Evolutionary conservation across 345 rosid genomes (phyloP).

Genomic region (Hevea brasiliensis): DNA sequence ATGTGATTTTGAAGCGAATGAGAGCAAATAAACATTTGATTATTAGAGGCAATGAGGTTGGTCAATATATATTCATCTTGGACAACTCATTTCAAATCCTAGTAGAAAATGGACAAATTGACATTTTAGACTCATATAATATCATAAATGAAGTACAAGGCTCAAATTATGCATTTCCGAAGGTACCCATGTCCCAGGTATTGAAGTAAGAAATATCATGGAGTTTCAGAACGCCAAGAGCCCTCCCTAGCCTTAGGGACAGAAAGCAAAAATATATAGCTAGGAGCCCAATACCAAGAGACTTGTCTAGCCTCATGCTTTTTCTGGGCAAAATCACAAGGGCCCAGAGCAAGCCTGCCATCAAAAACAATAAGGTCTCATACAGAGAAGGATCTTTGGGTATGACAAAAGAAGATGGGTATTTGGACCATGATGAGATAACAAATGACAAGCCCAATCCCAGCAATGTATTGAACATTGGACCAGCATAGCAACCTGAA

Average conservation of each 20-base stretch:
- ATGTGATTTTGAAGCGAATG: too few relatives aligned
- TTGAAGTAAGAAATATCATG: background rate
- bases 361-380: slow-evolving; percentile 69
- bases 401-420: slow-evolving; percentile 56
- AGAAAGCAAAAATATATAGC: slow-evolving; percentile 73
- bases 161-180: background rate
- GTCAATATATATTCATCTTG: too few relatives aligned
- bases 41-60: too few relatives aligned
- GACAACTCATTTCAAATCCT: too few relatives aligned
- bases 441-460: slow-evolving; percentile 72
- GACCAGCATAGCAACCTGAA: slow-evolving; percentile 92
- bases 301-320: slow-evolving; percentile 60
- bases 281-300: slow-evolving; percentile 71
- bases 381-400: slow-evolving; percentile 61
- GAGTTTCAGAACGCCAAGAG: slow-evolving; percentile 35
- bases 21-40: too few relatives aligned
- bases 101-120: background rate
- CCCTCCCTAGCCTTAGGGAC: slow-evolving; percentile 48
- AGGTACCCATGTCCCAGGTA: background rate
- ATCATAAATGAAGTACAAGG: slow-evolving; percentile 10
- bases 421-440: slow-evolving; percentile 57
- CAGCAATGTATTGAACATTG: slow-evolving; percentile 77
- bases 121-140: background rate
- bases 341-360: slow-evolving; percentile 77
- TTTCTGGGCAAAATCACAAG: slow-evolving; percentile 71